Conservation (phyloP, 257 asterid species). For the Penstemon davidsonii region DNA sequence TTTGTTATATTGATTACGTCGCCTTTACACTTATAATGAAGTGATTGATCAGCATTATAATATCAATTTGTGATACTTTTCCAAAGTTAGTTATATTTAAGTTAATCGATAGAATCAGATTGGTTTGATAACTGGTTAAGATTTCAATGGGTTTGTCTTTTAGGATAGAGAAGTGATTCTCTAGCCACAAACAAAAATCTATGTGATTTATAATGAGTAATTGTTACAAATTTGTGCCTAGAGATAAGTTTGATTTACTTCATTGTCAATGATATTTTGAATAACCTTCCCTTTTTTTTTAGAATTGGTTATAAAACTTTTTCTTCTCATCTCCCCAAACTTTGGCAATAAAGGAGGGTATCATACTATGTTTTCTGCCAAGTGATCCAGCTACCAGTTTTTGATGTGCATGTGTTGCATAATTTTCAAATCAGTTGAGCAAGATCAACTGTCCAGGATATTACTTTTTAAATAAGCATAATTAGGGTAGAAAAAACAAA, state of each 20-base stretch:
- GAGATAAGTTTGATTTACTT: background rate
- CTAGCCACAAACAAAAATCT: background rate
- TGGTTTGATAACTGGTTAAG: background rate
- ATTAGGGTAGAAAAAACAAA: background rate
- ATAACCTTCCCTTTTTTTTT: background rate
- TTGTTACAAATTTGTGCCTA: background rate
- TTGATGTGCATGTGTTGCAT: background rate
- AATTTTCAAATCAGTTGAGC: background rate
- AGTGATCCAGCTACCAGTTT: background rate
- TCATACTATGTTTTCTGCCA: background rate
- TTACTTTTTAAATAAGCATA: background rate
- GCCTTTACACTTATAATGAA: constrained; percentile 1
- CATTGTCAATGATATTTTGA: background rate
- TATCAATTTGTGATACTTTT: background rate
- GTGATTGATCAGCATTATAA: background rate
- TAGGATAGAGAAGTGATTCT: background rate
- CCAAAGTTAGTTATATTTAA: background rate
- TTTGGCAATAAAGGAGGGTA: constrained; percentile 1
- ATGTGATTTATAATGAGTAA: background rate
- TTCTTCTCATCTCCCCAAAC: background rate
- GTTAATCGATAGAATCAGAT: background rate
- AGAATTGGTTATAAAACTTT: background rate
- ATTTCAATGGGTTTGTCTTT: background rate
- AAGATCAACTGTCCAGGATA: background rate
- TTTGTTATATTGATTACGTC: background rate